These are phyloP conservation scores for Nannochloris sp. DNA, from an alignment of 139 green algal genomes.

Conservation along the genomic window DNA sequence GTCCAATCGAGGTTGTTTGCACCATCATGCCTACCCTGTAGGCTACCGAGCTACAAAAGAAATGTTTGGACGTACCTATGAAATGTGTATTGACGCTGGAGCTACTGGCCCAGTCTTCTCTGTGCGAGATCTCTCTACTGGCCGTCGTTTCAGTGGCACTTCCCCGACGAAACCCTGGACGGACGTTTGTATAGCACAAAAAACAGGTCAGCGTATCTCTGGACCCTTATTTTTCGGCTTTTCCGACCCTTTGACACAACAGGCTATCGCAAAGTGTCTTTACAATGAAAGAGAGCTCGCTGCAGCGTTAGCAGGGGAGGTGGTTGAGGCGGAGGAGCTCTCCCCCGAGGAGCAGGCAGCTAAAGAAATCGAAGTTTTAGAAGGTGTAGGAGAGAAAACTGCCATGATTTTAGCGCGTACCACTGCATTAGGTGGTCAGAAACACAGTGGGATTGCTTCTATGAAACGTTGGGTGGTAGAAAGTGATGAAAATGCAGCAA, in stretches of 20 bases:
- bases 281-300: constrained; percentile 29
- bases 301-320: constrained; percentile 24
- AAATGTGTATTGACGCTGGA: constrained; percentile 32
- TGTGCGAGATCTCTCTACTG: constrained; percentile 3
- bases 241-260: constrained; percentile 29
- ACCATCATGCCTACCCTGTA: constrained; percentile 46
- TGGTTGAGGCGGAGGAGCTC: background rate
- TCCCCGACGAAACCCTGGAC: constrained; percentile 48
- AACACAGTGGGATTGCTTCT: constrained; percentile 7
- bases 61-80: constrained; percentile 29
- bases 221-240: constrained; percentile 52
- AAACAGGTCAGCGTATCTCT: constrained; percentile 37
- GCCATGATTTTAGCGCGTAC: constrained; percentile 30
- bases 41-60: constrained; percentile 41
- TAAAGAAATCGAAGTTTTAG: constrained; percentile 25
- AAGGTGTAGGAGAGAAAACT: constrained; percentile 32
- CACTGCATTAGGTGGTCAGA: constrained; percentile 14
- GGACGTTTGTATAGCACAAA: constrained; percentile 32
- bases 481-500: background rate
- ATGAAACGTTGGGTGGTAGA: constrained; percentile 11
- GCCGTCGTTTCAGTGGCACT: constrained; percentile 18
- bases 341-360: constrained; percentile 19
- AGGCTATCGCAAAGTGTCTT: constrained; percentile 27
- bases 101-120: constrained; percentile 28
- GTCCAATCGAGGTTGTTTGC: constrained; percentile 36